Conservation (phyloP, 495 filamentous ascomycete species). For the Bathelium albidoporum region DNA sequence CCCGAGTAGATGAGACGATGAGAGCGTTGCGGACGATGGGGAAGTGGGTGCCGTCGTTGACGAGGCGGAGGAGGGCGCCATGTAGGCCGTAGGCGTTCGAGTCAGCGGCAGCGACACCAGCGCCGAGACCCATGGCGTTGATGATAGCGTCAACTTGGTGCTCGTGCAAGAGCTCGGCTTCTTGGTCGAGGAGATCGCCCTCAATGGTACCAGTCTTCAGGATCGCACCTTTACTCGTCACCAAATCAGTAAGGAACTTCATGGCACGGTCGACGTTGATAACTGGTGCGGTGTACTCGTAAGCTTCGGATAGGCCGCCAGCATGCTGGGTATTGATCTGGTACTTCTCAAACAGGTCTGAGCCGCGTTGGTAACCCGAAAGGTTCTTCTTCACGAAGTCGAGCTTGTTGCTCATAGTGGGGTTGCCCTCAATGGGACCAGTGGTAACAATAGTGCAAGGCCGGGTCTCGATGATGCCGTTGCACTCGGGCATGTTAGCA, state of each 20-base stretch:
- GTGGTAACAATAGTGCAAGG: too few relatives aligned
- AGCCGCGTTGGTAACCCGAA: too few relatives aligned
- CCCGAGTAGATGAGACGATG: conserved; percentile 28
- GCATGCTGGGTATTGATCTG: too few relatives aligned
- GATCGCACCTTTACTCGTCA: conserved; percentile 37
- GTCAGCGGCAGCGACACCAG: conserved; percentile 31
- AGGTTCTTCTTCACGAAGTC: too few relatives aligned
- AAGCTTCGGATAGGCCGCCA: too few relatives aligned
- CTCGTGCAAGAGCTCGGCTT: conserved; percentile 27
- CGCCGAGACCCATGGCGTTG: conserved; percentile 39
- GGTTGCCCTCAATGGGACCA: too few relatives aligned
- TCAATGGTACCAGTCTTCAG: conserved; percentile 33
- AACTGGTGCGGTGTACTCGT: conserved; percentile 37
- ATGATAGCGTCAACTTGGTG: conserved; percentile 39
- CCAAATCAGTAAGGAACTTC: conserved; percentile 35
- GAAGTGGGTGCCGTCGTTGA: conserved; percentile 41
- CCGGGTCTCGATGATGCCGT: too few relatives aligned
- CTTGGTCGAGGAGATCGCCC: conserved; percentile 34
- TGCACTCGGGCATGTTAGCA: too few relatives aligned
- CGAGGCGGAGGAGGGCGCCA: conserved; percentile 39
- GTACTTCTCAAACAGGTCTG: too few relatives aligned
- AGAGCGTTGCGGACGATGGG: conserved; percentile 37
- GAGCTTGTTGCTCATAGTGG: too few relatives aligned
- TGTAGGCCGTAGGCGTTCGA: conserved; percentile 35
- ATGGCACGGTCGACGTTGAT: conserved; percentile 44